phyloP scores from a whole-genome alignment of 768 basidiomycete species.

The Boletus subparvulus region DNA sequence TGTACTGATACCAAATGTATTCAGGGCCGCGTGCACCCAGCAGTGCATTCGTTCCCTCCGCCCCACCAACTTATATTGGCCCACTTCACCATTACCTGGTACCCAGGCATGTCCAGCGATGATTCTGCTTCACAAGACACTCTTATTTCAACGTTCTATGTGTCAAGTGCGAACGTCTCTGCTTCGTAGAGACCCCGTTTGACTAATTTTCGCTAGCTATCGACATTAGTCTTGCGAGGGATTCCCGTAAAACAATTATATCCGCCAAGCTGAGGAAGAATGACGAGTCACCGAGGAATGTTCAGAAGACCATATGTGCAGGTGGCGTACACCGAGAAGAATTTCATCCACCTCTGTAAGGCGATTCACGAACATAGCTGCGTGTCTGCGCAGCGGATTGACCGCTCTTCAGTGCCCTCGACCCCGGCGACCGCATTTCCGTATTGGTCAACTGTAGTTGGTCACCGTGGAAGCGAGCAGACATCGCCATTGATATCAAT shows the following conservation, averaged over 20 bases:
- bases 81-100: background rate
- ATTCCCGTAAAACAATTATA: constrained; percentile 6
- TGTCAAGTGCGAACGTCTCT: constrained; percentile 5
- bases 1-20: too few species aligned
- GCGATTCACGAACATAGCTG: background rate
- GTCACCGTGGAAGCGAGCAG: background rate
- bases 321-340: background rate
- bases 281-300: background rate
- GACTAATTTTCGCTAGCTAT: background rate
- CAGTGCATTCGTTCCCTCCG: background rate
- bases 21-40: background rate
- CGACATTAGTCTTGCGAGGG: constrained; percentile 2
- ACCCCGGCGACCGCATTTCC: background rate
- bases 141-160: background rate
- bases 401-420: constrained; percentile 1
- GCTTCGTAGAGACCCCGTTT: background rate
- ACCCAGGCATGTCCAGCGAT: background rate
- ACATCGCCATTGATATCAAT: constrained; percentile 1
- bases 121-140: background rate
- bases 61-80: background rate
- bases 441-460: constrained; percentile 2
- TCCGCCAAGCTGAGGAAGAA: constrained; percentile 5
- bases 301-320: background rate
- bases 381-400: background rate
- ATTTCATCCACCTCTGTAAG: constrained; percentile 12